A percentile compares a stretch with the other conserved stretches of the same genome.
Conservation (phyloP, 768 basidiomycete species). For the Psilocybe cyanescens region DNA sequence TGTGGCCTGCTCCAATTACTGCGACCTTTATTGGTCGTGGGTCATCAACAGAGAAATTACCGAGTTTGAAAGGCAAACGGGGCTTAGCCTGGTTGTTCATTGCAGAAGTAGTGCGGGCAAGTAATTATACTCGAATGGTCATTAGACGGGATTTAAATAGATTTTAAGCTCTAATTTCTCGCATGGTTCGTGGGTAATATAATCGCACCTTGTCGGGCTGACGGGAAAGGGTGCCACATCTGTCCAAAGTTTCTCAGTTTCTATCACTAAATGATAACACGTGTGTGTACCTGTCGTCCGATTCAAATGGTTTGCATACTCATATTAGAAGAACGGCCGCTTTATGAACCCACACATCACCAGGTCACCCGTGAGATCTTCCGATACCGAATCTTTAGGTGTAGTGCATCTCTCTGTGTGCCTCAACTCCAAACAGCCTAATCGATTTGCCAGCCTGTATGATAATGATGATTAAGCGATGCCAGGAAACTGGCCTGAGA, state of each 20-base stretch:
- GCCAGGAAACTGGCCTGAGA: too few species aligned
- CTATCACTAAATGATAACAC: not conserved
- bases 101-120: not conserved
- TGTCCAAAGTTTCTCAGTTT: not conserved
- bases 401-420: too few species aligned
- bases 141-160: not conserved
- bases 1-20: slow-evolving; percentile 62
- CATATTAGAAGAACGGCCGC: not conserved
- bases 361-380: too few species aligned
- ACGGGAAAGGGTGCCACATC: too few species aligned
- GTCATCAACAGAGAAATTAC: slow-evolving; percentile 55
- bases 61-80: slow-evolving; percentile 29
- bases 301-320: not conserved
- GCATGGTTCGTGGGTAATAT: not conserved
- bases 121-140: not conserved
- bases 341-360: not conserved
- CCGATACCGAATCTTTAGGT: too few species aligned
- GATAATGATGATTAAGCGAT: too few species aligned
- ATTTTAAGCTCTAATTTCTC: too few species aligned
- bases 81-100: not conserved
- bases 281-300: not conserved
- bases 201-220: too few species aligned
- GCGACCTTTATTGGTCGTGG: slow-evolving; percentile 56
- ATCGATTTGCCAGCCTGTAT: too few species aligned
- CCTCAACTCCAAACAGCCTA: too few species aligned